A percentile compares a stretch with the other conserved stretches of the same genome.
Evolutionary conservation across 352 stramenopile species (phyloP).

Genomic region (Globisporangium radiosum): DNA sequence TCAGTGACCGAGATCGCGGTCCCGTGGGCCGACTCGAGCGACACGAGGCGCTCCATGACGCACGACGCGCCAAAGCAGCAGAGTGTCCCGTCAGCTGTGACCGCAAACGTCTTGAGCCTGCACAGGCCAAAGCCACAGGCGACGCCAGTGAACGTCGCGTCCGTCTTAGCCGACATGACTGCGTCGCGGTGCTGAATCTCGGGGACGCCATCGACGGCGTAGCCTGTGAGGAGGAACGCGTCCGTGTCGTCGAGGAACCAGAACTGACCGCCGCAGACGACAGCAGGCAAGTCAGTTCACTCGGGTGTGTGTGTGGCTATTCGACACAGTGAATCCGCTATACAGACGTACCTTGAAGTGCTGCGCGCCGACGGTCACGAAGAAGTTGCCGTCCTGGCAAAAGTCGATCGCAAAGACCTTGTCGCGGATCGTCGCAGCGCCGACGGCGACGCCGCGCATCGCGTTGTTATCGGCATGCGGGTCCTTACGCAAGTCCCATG

Average conservation of each 20-base stretch:
- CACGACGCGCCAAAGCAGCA: constrained; percentile 71
- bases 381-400: constrained; percentile 61
- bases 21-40: constrained; percentile 45
- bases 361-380: constrained; percentile 77
- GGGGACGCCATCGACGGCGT: constrained; percentile 40
- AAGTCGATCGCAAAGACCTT: constrained; percentile 74
- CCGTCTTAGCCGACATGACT: constrained; percentile 48
- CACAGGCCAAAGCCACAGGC: constrained; percentile 45
- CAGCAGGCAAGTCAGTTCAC: too few relatives aligned
- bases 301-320: too few relatives aligned
- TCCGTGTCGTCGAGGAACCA: constrained; percentile 59
- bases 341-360: constrained; percentile 56
- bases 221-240: constrained; percentile 45
- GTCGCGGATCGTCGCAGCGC: constrained; percentile 44
- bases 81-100: constrained; percentile 64
- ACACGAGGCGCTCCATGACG: constrained; percentile 74
- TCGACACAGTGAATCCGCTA: neutral
- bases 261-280: constrained; percentile 29
- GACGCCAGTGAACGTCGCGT: constrained; percentile 66
- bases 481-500: constrained; percentile 49
- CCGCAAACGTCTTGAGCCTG: constrained; percentile 64
- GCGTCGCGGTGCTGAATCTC: constrained; percentile 58
- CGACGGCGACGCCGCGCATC: constrained; percentile 32
- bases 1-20: constrained; percentile 75
- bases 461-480: constrained; percentile 2